These are phyloP conservation scores for Penicillium canescens DNA, from an alignment of 495 filamentous ascomycete genomes.

Conservation along the genomic window DNA sequence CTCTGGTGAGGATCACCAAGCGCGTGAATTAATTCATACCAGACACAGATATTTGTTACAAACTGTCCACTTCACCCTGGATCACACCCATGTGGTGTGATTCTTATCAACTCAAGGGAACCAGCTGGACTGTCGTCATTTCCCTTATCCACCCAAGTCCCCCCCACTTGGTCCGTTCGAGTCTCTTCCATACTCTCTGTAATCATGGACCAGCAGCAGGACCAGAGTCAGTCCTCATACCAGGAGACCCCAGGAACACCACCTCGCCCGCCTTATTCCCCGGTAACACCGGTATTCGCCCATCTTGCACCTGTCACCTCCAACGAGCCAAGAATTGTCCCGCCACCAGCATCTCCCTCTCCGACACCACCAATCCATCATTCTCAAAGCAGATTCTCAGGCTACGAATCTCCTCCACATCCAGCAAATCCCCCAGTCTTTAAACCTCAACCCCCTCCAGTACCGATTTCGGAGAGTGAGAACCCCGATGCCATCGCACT, in stretches of 20 bases:
- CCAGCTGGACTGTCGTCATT: constrained; percentile 14
- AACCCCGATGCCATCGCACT: constrained; percentile 87
- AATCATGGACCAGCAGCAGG: constrained; percentile 12
- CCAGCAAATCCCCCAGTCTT: constrained; percentile 27
- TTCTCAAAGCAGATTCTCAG: constrained; percentile 1
- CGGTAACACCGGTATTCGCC: constrained; percentile 46
- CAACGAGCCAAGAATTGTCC: constrained; percentile 34
- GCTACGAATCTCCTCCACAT: constrained; percentile 14
- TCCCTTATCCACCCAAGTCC: constrained; percentile 5
- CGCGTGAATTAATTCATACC: too few relatives aligned
- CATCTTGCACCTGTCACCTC: constrained; percentile 39
- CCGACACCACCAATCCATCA: constrained; percentile 21
- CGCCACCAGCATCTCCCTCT: constrained; percentile 35
- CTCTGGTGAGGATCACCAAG: too few relatives aligned
- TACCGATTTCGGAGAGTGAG: constrained; percentile 70
- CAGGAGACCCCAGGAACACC: constrained; percentile 32
- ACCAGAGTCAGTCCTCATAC: constrained; percentile 14
- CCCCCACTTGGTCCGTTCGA: constrained; percentile 2
- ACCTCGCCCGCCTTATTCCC: constrained; percentile 48
- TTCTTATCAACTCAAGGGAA: background rate
- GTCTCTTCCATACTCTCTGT: background rate
- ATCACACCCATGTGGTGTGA: background rate
- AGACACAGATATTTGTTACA: background rate
- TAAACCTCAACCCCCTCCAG: constrained; percentile 51
- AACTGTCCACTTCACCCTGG: background rate